These are phyloP conservation scores for Cymbomonas tetramitiformis DNA, from an alignment of 139 green algal species.

Conservation along the genomic window DNA sequence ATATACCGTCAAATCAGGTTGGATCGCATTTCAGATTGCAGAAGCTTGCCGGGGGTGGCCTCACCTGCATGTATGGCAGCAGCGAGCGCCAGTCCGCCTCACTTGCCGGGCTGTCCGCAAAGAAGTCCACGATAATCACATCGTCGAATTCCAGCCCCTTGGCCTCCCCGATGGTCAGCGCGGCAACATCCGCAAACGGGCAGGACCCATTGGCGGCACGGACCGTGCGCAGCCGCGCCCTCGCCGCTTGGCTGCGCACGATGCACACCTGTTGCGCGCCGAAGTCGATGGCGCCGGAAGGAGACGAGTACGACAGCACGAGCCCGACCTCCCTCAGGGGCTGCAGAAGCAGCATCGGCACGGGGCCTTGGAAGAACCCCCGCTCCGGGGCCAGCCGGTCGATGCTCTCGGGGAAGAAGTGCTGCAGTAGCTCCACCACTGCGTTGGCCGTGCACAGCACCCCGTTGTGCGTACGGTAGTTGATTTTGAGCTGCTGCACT, in stretches of 20 bases:
- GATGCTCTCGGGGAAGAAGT: slow-evolving; percentile 40
- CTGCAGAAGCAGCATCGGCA: slow-evolving; percentile 46
- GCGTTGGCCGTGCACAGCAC: slow-evolving; percentile 42
- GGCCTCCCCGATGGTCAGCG: slow-evolving; percentile 50
- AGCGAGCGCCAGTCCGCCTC: slow-evolving; percentile 53
- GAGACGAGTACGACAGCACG: not conserved
- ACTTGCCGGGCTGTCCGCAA: slow-evolving; percentile 31
- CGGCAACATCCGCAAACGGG: slow-evolving; percentile 32
- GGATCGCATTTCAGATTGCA: too few species aligned
- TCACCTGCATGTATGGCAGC: too few species aligned
- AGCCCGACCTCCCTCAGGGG: slow-evolving; percentile 2
- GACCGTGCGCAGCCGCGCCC: slow-evolving; percentile 32
- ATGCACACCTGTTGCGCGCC: slow-evolving; percentile 63
- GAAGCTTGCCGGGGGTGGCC: too few species aligned
- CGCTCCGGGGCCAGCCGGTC: slow-evolving; percentile 40
- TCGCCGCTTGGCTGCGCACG: slow-evolving; percentile 30
- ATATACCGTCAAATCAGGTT: too few species aligned
- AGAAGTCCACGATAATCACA: slow-evolving; percentile 50
- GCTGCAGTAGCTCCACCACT: slow-evolving; percentile 38
- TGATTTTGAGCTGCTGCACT: slow-evolving; percentile 10
- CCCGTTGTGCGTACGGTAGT: slow-evolving; percentile 42
- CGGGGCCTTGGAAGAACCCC: slow-evolving; percentile 43
- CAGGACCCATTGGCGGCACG: too few species aligned
- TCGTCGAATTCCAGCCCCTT: slow-evolving; percentile 66
- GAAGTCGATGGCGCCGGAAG: slow-evolving; percentile 48